Conservation (phyloP, 2,329 filamentous ascomycete species). For the Byssothecium circinans region DNA sequence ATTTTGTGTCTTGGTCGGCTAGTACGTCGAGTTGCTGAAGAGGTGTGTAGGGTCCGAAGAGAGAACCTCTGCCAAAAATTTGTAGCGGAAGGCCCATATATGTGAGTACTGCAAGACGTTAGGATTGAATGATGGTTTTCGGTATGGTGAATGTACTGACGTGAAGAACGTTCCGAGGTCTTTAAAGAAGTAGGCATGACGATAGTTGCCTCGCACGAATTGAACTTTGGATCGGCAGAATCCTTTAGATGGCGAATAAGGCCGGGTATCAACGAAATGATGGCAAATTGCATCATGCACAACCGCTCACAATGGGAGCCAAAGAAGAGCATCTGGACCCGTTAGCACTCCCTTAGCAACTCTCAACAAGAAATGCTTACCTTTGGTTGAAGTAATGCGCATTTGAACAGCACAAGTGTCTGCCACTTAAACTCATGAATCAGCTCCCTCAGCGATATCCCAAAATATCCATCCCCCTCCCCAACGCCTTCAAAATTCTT, state of each 20-base stretch:
- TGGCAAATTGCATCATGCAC: conserved; percentile 98
- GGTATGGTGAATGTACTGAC: conserved; percentile 39
- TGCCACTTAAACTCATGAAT: conserved; percentile 95
- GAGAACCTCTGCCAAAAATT: conserved; percentile 92
- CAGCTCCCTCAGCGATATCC: conserved; percentile 79
- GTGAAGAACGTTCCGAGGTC: conserved; percentile 86
- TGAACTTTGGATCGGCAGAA: conserved; percentile 89
- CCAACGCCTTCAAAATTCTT: conserved; percentile 58
- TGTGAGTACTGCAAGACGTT: conserved; percentile 63
- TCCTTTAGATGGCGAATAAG: conserved; percentile 91
- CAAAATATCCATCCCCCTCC: conserved; percentile 80
- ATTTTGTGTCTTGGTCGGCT: conserved; percentile 91
- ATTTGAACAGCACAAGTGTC: conserved; percentile 91
- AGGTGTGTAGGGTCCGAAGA: conserved; percentile 96
- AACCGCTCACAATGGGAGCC: conserved; percentile 92
- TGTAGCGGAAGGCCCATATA: conserved; percentile 96
- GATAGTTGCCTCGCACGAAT: conserved; percentile 75
- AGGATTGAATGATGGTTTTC: conserved; percentile 9
- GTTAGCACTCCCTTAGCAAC: conserved; percentile 14
- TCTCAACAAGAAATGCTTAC: conserved; percentile 58
- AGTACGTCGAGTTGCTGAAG: conserved; percentile 93
- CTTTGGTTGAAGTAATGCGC: conserved; percentile 90
- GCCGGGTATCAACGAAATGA: conserved; percentile 92
- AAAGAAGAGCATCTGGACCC: conserved; percentile 88
- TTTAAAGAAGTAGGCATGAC: conserved; percentile 80